phyloP scores from a whole-genome alignment of 2,329 filamentous ascomycete genomes.

The Amylocarpus encephaloides region DNA sequence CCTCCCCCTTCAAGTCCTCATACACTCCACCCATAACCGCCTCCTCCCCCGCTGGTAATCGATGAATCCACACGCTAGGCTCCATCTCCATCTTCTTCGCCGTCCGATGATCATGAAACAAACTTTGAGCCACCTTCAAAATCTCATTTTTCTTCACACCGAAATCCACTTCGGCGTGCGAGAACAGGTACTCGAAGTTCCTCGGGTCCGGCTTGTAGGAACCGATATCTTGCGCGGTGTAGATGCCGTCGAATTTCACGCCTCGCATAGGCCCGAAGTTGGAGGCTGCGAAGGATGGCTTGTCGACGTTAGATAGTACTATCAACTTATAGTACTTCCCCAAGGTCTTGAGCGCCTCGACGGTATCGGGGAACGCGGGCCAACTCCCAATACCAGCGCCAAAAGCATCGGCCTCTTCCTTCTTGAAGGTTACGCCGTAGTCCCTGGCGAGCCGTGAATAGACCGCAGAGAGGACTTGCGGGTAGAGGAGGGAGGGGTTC shows the following conservation, averaged over 20 bases:
- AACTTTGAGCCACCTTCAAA: constrained; percentile 61
- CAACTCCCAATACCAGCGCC: constrained; percentile 38
- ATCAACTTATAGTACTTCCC: constrained; percentile 43
- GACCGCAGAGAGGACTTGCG: constrained; percentile 39
- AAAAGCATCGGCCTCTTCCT: constrained; percentile 34
- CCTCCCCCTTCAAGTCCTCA: constrained; percentile 2
- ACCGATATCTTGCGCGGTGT: constrained; percentile 66
- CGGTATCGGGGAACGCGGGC: constrained; percentile 44
- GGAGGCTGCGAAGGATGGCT: constrained; percentile 41
- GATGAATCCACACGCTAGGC: constrained; percentile 8
- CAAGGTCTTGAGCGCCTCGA: constrained; percentile 39
- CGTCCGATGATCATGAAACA: constrained; percentile 64
- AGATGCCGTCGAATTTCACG: constrained; percentile 51
- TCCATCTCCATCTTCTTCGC: constrained; percentile 34
- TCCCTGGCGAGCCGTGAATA: constrained; percentile 35
- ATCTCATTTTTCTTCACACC: constrained; percentile 49
- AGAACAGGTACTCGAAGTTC: constrained; percentile 62
- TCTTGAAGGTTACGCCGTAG: constrained; percentile 24
- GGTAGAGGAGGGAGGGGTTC: constrained; percentile 46
- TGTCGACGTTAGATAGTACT: constrained; percentile 52
- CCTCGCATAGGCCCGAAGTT: constrained; percentile 42
- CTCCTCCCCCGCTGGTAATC: constrained; percentile 3
- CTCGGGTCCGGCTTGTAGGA: constrained; percentile 61
- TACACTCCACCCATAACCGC: constrained; percentile 7
- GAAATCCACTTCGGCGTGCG: constrained; percentile 46